Evolutionary conservation across 2,329 filamentous ascomycete species (phyloP), one percentile per base, ranked within the genome.

Genomic region (Dactylellina haptotyla): DNA sequence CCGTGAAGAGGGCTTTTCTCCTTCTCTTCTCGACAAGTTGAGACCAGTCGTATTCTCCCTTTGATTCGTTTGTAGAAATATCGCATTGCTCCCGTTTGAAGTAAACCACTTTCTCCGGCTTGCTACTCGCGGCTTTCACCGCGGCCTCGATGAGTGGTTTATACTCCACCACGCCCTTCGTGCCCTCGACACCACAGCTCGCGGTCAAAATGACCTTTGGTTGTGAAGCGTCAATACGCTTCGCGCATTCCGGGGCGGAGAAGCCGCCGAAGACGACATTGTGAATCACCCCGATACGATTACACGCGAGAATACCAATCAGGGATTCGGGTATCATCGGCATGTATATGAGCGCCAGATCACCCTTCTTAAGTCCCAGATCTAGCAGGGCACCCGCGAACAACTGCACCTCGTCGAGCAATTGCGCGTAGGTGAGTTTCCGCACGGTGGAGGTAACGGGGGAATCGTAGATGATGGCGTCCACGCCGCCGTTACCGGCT

Each of bases 231-330:
- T 96, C 92, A 76, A 98, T 96, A 25, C 93, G 87, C 81, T 97
- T 93, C 0, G 93, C 92, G 46, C 97, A 84, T 2, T 93, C 91
- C 8, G 85, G 84, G 0, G 93, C 85, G 0, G 92, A 92, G 80
- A 98, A 98, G 0, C 94, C 93, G 43, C 94, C 94, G 81, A 97
- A 97, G 2, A 98, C 94, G 3, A 96, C 92, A 2, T 91, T 89
- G 79, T 98, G 94, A 58, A 97, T 88, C 14, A 93, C 94, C 9
- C 93, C 94, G 0, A 97, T 84, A 8, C 93, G 87, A 73, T 88
- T 88, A 70, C 90, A 87, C 23, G 94, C 93, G 2, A 97, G 87
- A 76, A 95, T 92, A 8, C 90, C 93, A 75, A 96, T 88, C n/a
- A 97, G 80, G 1, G 93, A 91, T 0, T 92, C 89, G 0, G 94